Evolutionary conservation across 768 basidiomycete species (phyloP), one percentile per base, ranked within the genome.

Genomic region (Suillus lakei): DNA sequence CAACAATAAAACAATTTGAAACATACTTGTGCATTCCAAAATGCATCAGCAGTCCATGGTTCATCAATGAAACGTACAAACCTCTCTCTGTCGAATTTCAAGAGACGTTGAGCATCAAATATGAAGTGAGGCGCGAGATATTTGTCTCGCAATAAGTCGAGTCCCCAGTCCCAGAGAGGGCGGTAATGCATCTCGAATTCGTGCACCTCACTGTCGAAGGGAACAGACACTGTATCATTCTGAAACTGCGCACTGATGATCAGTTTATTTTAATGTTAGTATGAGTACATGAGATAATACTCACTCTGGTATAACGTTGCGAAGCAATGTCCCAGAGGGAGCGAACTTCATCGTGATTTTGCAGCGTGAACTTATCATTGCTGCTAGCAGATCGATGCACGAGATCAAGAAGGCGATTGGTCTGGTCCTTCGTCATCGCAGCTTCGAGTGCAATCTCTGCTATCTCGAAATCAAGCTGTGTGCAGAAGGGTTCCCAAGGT

Each of bases 1-100:
- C 1, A 4, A 34, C 28, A 21, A 26, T 32, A 5, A 48, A 59
- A 5, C 50, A n/a, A n/a, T 50, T 36, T 16, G 13, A 38, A 8
- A 65, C 68, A 38, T 67, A 80, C 82, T 72, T 83, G 79, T n/a
- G 74, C 63, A 10, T 77, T 66, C 79, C 79, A 82, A 34, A 73
- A 80, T 3, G 53, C 23, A 32, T 79, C 58, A 2, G 74, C 80
- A 15, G 78, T 79, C 73, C 79, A 80, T 21, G 82, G 80, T 60
- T 83, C 78, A 60, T 78, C 64, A 28, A 74, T 56, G 51, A 80
- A 75, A 0, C 72, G 68, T 16, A 75, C 68, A 61, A 74, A 81
- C 4, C 36, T 12, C 8, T 62, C 48, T 0, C 73, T 73, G 66
- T 78, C 66, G 60, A 70, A 79, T 38, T 70, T 74, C 62, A 60